Percentiles rank a stretch among this genome's conserved stretches.
Evolutionary conservation across 805 yeast species (phyloP).

Genomic region (Suhomyces prunicola): DNA sequence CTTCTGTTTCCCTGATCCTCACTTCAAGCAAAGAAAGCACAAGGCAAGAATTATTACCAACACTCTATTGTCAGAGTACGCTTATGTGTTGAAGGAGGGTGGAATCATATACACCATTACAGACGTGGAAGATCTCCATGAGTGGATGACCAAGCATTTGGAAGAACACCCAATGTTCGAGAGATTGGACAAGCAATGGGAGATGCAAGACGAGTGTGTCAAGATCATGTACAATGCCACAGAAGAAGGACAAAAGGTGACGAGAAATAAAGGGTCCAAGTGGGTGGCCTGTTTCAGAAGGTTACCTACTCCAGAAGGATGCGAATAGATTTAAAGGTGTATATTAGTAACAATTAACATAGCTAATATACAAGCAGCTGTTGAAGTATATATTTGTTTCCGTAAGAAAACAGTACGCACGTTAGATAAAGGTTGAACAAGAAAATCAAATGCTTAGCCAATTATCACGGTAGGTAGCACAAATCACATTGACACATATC

Average conservation of each 20-base stretch:
- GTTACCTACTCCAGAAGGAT: constrained; percentile 54
- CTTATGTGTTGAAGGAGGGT: constrained; percentile 80
- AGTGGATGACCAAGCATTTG: constrained; percentile 94
- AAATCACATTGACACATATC: background rate
- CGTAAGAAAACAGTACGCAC: constrained; percentile 2
- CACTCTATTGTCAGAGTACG: constrained; percentile 87
- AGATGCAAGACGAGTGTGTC: constrained; percentile 75
- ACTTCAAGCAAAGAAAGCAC: constrained; percentile 94
- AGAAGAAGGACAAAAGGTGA: constrained; percentile 97
- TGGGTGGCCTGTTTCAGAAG: constrained; percentile 85
- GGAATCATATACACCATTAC: constrained; percentile 94
- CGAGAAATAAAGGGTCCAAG: constrained; percentile 83
- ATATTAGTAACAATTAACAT: constrained; percentile 1
- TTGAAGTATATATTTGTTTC: constrained; percentile 2
- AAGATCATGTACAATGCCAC: constrained; percentile 86
- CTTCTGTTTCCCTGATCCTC: constrained; percentile 99
- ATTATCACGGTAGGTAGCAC: background rate
- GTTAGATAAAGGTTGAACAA: constrained; percentile 5
- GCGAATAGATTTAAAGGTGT: constrained; percentile 10
- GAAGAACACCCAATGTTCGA: constrained; percentile 89
- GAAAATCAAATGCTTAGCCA: background rate
- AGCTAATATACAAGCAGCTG: constrained; percentile 3
- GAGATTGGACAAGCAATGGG: constrained; percentile 78
- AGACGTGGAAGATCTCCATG: constrained; percentile 88
- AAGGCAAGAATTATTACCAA: constrained; percentile 94